These are phyloP conservation scores for Auxenochlorella protothecoides DNA, from an alignment of 139 green algal genomes.

Conservation along the genomic window DNA sequence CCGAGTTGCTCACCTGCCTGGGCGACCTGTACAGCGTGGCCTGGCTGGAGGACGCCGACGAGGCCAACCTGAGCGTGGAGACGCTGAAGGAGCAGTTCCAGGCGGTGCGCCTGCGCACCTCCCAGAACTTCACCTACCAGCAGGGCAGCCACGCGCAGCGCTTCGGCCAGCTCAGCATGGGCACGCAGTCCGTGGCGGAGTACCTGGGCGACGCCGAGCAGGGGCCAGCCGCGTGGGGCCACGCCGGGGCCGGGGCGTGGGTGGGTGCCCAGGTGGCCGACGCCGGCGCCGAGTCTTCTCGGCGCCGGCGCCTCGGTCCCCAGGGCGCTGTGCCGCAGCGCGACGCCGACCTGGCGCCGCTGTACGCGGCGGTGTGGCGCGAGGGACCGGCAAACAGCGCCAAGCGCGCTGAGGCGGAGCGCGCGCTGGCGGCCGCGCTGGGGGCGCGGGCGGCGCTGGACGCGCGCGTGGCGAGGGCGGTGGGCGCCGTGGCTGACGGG, in stretches of 20 bases:
- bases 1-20: slow-evolving; percentile 76
- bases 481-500: background rate
- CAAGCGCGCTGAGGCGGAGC: slow-evolving; percentile 8
- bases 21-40: slow-evolving; percentile 89
- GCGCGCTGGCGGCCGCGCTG: slow-evolving; percentile 28
- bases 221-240: too few species aligned
- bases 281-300: background rate
- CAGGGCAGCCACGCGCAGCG: slow-evolving; percentile 69
- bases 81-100: slow-evolving; percentile 78
- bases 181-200: slow-evolving; percentile 46
- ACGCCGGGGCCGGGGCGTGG: too few species aligned
- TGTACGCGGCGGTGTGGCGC: slow-evolving; percentile 18
- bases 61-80: slow-evolving; percentile 54
- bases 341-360: slow-evolving; percentile 72
- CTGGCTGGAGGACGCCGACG: slow-evolving; percentile 89
- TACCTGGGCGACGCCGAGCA: slow-evolving; percentile 46
- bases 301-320: background rate
- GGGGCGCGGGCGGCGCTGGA: background rate
- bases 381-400: too few species aligned
- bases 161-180: slow-evolving; percentile 64
- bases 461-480: background rate
- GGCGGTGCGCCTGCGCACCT: slow-evolving; percentile 62
- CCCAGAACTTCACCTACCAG: slow-evolving; percentile 66
- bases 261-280: too few species aligned
- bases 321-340: slow-evolving; percentile 50